These are phyloP conservation scores for Heterobasidion annosum DNA, from an alignment of 1,284 basidiomycete genomes.

Conservation along the genomic window DNA sequence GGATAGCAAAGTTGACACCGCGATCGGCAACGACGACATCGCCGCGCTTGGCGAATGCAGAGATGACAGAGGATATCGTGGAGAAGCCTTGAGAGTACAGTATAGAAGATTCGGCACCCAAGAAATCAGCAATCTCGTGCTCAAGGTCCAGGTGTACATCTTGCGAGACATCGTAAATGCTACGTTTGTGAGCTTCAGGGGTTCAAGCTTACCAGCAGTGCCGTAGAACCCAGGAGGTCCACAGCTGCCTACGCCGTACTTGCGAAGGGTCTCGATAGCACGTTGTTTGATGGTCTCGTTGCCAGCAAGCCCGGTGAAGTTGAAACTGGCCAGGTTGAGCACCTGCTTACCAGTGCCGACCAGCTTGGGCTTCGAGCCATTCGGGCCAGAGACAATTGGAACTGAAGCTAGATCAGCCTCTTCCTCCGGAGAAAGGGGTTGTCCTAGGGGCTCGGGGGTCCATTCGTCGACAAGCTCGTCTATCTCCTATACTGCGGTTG, in stretches of 20 bases:
- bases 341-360: constrained; percentile 71
- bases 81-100: constrained; percentile 94
- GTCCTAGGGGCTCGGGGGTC: constrained; percentile 80
- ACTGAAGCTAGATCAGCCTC: constrained; percentile 64
- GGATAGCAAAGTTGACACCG: constrained; percentile 89
- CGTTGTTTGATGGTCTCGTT: constrained; percentile 84
- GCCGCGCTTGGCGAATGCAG: constrained; percentile 95
- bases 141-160: constrained; percentile 93
- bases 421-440: constrained; percentile 53
- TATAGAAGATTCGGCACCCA: constrained; percentile 85
- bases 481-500: constrained; percentile 65
- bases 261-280: constrained; percentile 80
- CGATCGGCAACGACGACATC: constrained; percentile 98
- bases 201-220: constrained; percentile 64
- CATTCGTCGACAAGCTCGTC: constrained; percentile 96
- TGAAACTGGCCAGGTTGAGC: constrained; percentile 85
- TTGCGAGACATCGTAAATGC: constrained; percentile 20
- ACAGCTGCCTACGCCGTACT: constrained; percentile 93
- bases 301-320: constrained; percentile 88
- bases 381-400: constrained; percentile 76
- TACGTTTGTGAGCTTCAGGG: constrained; percentile 16
- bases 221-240: constrained; percentile 98
- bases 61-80: constrained; percentile 90
- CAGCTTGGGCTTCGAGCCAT: constrained; percentile 79
- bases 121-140: constrained; percentile 82